Percentiles rank a stretch among this genome's conserved stretches.
Evolutionary conservation across 2,329 filamentous ascomycete species (phyloP).

Genomic region (Claviceps monticola): DNA sequence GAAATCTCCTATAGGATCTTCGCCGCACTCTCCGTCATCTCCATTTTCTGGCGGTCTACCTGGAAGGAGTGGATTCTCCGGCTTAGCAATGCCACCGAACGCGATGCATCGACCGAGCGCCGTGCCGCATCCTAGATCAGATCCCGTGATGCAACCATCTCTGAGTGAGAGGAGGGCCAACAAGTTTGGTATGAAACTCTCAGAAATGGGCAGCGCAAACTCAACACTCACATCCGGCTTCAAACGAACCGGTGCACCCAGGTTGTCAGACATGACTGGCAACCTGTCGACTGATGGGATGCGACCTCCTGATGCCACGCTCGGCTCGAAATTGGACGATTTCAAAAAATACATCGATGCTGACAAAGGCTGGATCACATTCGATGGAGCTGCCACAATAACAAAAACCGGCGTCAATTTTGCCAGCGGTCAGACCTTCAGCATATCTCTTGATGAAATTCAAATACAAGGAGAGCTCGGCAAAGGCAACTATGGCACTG

Average conservation of each 20-base stretch:
- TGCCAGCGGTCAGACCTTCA: constrained; percentile 76
- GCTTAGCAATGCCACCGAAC: constrained; percentile 27
- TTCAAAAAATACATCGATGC: constrained; percentile 76
- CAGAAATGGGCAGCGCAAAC: constrained; percentile 30
- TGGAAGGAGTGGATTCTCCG: constrained; percentile 29
- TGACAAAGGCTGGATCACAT: constrained; percentile 80
- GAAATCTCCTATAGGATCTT: constrained; percentile 18
- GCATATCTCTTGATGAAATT: constrained; percentile 89
- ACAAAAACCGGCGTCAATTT: constrained; percentile 87
- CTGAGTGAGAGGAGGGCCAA: constrained; percentile 51
- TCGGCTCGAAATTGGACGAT: constrained; percentile 40
- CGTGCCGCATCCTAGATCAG: constrained; percentile 37
- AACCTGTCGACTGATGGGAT: constrained; percentile 8
- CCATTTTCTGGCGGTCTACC: constrained; percentile 20
- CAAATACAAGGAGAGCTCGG: constrained; percentile 86
- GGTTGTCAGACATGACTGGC: constrained; percentile 27
- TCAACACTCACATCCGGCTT: constrained; percentile 12
- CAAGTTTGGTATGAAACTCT: constrained; percentile 43
- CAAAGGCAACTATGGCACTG: constrained; percentile 96
- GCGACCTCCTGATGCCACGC: constrained; percentile 22
- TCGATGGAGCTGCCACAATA: constrained; percentile 83
- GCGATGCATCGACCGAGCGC: constrained; percentile 31
- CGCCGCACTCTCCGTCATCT: constrained; percentile 17
- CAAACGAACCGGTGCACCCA: constrained; percentile 24
- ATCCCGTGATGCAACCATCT: constrained; percentile 40